Base-by-base conservation (phyloP, 1,139 yeast genomes). In the Saccharomyces hybrid region DNA sequence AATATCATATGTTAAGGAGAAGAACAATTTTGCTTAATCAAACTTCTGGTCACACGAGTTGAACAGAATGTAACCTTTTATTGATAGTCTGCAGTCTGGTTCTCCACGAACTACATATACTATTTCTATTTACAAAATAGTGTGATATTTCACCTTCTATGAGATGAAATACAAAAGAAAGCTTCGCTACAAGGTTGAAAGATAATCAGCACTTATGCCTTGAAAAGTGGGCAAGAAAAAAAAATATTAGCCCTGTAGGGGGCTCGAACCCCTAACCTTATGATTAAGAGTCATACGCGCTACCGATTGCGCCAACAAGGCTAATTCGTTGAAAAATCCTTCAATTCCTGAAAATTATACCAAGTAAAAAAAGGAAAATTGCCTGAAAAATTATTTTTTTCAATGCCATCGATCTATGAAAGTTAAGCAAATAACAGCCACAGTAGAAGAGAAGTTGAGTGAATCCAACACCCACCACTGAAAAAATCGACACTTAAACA, bases 271-370 rank as follows among this genome's bases (percentile, higher is more conserved):
- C 74, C 72, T 71, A 71, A 69, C 74, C 74, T 71, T 71, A 67
- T 70, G 74, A 71, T 71, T 72, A 72, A 72, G 75, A 72, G 75
- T 72, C 75, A 70, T 67, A 71, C 73, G 75, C 75, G 74, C 75
- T 72, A 72, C 75, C 74, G 75, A 72, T 72, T 72, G 75, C 74
- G 75, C 75, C 74, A 72, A 71, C 75, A 71, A 71, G 74, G 75
- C 74, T 55, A 50, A 20, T 38, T 38, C 6, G 3, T 38, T 38
- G n/a, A 16, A 16, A 38, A 8, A 9, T 4, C 4, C 4, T 16
- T 5, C 6, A 16, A 5, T 3, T 9, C 8, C 16, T 34, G 16
- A 34, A 3, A 9, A 14, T 7, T 6, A 8, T 14, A 34, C 41
- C 11, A 34, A 34, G 9, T n/a, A 34, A 8, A 6, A 4, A 14